These are phyloP conservation scores for Tardiomyces depauwii DNA, from an alignment of 1,139 yeast species.

Conservation along the genomic window DNA sequence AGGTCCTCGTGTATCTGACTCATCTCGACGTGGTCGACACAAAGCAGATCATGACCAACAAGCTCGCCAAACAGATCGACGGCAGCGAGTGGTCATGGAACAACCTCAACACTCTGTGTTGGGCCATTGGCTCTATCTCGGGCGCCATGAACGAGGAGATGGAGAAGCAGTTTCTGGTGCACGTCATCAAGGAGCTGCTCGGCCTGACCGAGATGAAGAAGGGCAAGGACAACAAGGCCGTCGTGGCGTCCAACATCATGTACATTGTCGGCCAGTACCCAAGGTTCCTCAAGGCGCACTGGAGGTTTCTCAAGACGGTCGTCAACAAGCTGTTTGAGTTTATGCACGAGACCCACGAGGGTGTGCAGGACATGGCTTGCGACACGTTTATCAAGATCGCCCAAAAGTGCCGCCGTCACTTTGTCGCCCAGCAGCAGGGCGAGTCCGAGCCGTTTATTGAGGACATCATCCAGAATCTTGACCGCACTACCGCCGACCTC, in stretches of 20 bases:
- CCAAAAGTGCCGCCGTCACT: conserved; percentile 88
- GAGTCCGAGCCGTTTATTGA: conserved; percentile 91
- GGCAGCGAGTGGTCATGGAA: conserved; percentile 99
- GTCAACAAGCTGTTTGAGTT: conserved; percentile 92
- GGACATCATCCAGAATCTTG: conserved; percentile 76
- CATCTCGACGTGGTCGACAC: conserved; percentile 94
- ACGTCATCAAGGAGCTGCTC: conserved; percentile 83
- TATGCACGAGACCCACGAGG: conserved; percentile 99
- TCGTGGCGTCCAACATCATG: conserved; percentile 97
- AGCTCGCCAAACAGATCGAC: conserved; percentile 84
- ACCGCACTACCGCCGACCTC: conserved; percentile 78
- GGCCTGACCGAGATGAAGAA: conserved; percentile 91
- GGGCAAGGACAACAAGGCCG: conserved; percentile 97
- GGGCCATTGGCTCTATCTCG: conserved; percentile 99
- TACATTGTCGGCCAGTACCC: conserved; percentile 99
- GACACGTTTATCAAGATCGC: conserved; percentile 96
- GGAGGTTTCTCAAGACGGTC: conserved; percentile 95
- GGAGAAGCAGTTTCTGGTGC: conserved; percentile 87
- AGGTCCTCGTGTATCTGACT: conserved; percentile 85
- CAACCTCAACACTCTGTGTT: conserved; percentile 89
- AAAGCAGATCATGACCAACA: conserved; percentile 84
- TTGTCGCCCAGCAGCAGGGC: conserved; percentile 75
- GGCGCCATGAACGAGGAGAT: conserved; percentile 98
- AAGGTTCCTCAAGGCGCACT: conserved; percentile 90
- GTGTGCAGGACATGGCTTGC: conserved; percentile 99